phyloP scores from a whole-genome alignment of 2,329 filamentous ascomycete genomes.

The Aspergillus fijiensis region DNA sequence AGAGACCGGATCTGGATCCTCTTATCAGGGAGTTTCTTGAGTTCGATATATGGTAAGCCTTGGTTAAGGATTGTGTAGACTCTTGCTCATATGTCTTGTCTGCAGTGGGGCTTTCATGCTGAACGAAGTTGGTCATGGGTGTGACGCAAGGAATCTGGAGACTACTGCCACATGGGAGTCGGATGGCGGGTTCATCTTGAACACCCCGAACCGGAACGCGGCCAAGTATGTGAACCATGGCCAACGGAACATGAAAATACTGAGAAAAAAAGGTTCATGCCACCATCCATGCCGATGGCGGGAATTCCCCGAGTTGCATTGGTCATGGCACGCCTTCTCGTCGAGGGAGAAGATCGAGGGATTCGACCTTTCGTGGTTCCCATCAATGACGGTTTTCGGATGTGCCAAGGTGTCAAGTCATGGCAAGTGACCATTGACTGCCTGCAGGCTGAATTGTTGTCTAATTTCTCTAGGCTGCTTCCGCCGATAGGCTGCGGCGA shows the following conservation, averaged over 20 bases:
- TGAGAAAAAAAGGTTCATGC: conserved; percentile 18
- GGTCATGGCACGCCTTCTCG: conserved; percentile 20
- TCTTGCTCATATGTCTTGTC: conserved; percentile 3
- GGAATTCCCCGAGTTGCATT: conserved; percentile 17
- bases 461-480: neutral
- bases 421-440: neutral
- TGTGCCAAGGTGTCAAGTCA: conserved; percentile 16
- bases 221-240: conserved; percentile 33
- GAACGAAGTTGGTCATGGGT: conserved; percentile 42
- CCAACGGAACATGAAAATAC: neutral
- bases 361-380: conserved; percentile 20
- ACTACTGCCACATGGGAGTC: conserved; percentile 36
- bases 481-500: conserved; percentile 1
- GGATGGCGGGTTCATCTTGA: conserved; percentile 35
- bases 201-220: conserved; percentile 33
- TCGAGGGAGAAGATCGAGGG: conserved; percentile 20
- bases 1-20: conserved; percentile 15
- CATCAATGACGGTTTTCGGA: conserved; percentile 17
- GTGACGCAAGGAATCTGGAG: conserved; percentile 41
- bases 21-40: conserved; percentile 19
- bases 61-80: neutral
- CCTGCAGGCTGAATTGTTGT: neutral
- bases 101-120: conserved; percentile 35
- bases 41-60: conserved; percentile 24
- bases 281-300: conserved; percentile 16